These are phyloP conservation scores for Globisporangium acanthophoron DNA, from an alignment of 352 stramenopile genomes.

Conservation along the genomic window DNA sequence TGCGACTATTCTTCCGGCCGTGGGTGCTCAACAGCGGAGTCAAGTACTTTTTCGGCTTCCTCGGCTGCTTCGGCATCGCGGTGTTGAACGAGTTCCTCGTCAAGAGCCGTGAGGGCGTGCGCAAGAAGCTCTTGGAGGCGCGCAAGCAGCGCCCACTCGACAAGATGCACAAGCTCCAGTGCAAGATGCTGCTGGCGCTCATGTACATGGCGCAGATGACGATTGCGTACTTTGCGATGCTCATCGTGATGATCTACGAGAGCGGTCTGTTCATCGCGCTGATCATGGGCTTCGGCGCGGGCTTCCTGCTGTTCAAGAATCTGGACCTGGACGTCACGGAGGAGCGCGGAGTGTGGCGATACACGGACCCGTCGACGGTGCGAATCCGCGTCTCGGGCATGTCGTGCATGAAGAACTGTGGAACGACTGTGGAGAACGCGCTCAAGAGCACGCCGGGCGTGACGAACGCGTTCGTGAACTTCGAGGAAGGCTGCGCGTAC, in stretches of 20 bases:
- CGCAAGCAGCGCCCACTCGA: conserved; percentile 28
- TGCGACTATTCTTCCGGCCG: conserved; percentile 70
- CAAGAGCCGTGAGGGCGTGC: conserved; percentile 44
- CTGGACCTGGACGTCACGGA: conserved; percentile 62
- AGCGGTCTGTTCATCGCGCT: conserved; percentile 67
- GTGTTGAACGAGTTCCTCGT: conserved; percentile 66
- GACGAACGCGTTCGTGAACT: conserved; percentile 67
- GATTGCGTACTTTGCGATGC: conserved; percentile 78
- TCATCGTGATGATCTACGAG: conserved; percentile 83
- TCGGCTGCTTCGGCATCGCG: conserved; percentile 57
- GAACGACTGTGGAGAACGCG: conserved; percentile 68
- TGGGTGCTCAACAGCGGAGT: conserved; percentile 68
- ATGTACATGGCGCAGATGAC: conserved; percentile 83
- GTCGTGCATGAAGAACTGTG: conserved; percentile 89
- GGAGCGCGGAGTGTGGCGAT: conserved; percentile 66
- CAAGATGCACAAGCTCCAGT: conserved; percentile 57
- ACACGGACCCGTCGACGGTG: conserved; percentile 65
- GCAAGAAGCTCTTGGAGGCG: conserved; percentile 33
- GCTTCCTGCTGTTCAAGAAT: conserved; percentile 73
- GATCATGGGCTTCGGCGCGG: conserved; percentile 60
- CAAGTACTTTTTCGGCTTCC: conserved; percentile 74
- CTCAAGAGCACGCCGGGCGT: conserved; percentile 53
- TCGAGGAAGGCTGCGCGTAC: conserved; percentile 69
- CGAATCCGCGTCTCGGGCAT: conserved; percentile 84
- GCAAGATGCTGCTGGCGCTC: conserved; percentile 51